Base-by-base conservation (phyloP, 1,284 basidiomycete species). In the Rhodotorula sp. region DNA sequence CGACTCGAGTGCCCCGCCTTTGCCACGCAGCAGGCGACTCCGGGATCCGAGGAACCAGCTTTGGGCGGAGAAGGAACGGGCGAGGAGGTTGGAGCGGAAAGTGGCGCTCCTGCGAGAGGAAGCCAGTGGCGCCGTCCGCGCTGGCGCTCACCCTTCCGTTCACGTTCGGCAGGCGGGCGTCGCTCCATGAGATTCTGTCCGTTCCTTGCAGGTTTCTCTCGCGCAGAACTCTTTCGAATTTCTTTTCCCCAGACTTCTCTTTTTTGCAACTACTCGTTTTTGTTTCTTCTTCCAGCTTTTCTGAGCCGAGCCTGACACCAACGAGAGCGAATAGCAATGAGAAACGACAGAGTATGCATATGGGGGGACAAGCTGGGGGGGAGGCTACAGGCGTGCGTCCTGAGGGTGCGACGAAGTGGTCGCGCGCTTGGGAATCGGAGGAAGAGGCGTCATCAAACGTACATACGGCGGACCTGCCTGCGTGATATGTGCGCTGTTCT, bases 41-140 rank as follows among this genome's bases (percentile, higher is more conserved):
- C 45, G 87, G 79, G 88, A 85, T 68, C 92, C 92, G 20, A 88
- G 88, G 46, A 86, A 89, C 68, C 91, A 94, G 78, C 84, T 93
- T 4, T 83, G 85, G 82, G 88, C 91, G 77, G 85, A 90, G 74
- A 89, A 87, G 81, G 81, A 85, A 82, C 86, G 91, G 79, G 89
- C 86, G 15, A 88, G 90, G 79, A 83, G 84, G 68, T 79, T 95
- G 72, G 87, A 86, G 73, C 83, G 85, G 69, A 83, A 88, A 60
- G 86, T 95, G 53, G 12, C 26, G n/a, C 7, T 24, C n/a, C 33
- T 66, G 53, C 55, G 46, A 60, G 53, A 59, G 45, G 56, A 30
- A 33, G 18, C 37, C n/a, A 24, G n/a, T 24, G 49, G 12, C 12
- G 49, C 49, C 14, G 3, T 22, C 49, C 12, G 22, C 24, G 49